Percentiles rank a stretch among this genome's conserved stretches.
phyloP scores from a whole-genome alignment of 495 filamentous ascomycete species.

The Aspergillus diversus region DNA sequence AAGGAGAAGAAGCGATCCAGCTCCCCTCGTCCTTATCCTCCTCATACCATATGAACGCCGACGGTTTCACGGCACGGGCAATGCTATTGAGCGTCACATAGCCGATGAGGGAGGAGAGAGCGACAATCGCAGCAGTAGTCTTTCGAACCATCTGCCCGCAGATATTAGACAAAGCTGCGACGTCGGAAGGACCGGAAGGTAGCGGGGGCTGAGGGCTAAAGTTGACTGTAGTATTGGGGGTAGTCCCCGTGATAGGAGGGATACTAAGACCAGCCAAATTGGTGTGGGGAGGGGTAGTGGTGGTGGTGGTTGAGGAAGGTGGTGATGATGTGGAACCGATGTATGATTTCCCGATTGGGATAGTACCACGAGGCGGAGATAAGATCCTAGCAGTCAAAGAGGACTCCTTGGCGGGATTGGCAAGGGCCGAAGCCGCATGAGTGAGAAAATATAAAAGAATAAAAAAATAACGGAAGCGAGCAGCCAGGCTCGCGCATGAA shows the following conservation, averaged over 20 bases:
- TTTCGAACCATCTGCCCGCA: constrained; percentile 48
- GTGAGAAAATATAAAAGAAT: constrained; percentile 10
- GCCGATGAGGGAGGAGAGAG: constrained; percentile 47
- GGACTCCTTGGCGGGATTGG: constrained; percentile 14
- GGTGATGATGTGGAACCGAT: background rate
- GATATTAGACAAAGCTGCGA: constrained; percentile 28
- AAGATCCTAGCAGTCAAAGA: constrained; percentile 20
- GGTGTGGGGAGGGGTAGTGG: constrained; percentile 1
- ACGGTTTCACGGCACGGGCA: constrained; percentile 34
- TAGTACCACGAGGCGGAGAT: constrained; percentile 16
- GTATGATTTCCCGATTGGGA: constrained; percentile 26
- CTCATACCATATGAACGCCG: constrained; percentile 47
- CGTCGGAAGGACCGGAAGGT: constrained; percentile 17
- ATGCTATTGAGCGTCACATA: constrained; percentile 53
- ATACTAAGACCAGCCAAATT: constrained; percentile 4
- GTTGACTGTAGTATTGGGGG: constrained; percentile 17
- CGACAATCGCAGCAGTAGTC: constrained; percentile 41
- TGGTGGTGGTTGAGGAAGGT: background rate
- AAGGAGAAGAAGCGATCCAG: constrained; percentile 73
- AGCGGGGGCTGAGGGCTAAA: constrained; percentile 1
- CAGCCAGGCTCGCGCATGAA: constrained; percentile 17
- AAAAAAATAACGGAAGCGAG: constrained; percentile 20
- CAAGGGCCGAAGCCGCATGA: constrained; percentile 6
- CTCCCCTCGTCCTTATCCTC: constrained; percentile 59
- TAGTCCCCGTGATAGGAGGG: constrained; percentile 5